Evolutionary conservation across 129 eudicot genomes (phyloP), one percentile per base, ranked within the genome.

Genomic region (Tagetes patula): DNA sequence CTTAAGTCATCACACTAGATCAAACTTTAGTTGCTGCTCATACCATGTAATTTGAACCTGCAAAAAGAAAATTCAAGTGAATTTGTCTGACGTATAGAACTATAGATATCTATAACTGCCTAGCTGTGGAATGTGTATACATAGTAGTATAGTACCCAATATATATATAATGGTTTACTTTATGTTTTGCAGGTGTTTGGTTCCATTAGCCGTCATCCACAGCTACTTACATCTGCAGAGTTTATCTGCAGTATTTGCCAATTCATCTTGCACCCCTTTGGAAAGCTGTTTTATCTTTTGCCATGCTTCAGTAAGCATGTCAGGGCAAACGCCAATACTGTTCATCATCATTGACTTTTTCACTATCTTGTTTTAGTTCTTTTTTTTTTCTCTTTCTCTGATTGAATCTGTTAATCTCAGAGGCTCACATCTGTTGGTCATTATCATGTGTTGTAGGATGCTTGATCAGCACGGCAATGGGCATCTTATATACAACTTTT

Each of bases 381-480:
- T 1, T 5, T 14, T 10, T 11, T 33, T 10, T 34, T 0, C 12
- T 36, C 3, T 12, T 61, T 34, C 14, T 61, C 7, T 54, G 60
- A 54, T 20, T 20, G 60, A 20, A 27, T 33, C 1, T 54, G 45
- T 36, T 43, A 61, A 61, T 61, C 30, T 61, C 67, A 61, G 43
- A 61, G 67, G 67, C 67, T 61, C 45, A 13, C 43, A 34, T 14
- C 67, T 61, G n/a, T 36, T 4, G 1, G 67, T 12, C 67, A 37
- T 61, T 61, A 61, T 61, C 67, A 87, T 87, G 92, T 76, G 83
- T 50, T 50, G 68, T 72, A 73, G 82, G 73, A 66, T 89, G 92
- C 91, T 78, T 82, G 78, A 80, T 78, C 70, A 69, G 66, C 54
- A 77, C 83, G 68, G 78, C 80, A 80, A 94, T 94, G 96, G 93